Evolutionary conservation across 495 filamentous ascomycete species (phyloP), one percentile per base, ranked within the genome.

Genomic region (Hyaloscypha hepaticicola): DNA sequence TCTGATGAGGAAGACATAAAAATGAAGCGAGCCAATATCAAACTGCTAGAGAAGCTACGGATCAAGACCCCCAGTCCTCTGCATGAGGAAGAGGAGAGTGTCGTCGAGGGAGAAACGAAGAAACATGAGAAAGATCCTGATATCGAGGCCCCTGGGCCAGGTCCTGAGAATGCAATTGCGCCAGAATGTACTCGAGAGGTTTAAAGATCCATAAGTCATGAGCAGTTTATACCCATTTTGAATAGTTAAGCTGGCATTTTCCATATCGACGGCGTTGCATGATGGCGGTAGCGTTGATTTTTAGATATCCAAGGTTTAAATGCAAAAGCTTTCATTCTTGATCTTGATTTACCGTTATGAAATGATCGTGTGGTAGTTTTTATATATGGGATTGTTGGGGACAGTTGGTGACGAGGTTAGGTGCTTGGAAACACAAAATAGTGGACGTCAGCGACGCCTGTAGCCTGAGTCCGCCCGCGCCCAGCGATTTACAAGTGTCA

Each of bases 1-100:
- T 59, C 61, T n/a, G 69, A 72, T 61, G 49, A 69, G 19, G 67
- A 67, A n/a, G 64, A 69, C 48, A 73, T 65, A 56, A 64, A 71
- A 65, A 52, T 29, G 29, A 65, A 61, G 55, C 68, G 33, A 62
- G 60, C 41, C 29, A 56, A 66, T 67, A 51, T 45, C 16, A 64
- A 41, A 51, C 41, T 70, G 11, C 21, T 67, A 25, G 51, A 67
- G 29, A 72, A 69, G 52, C 51, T 72, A 1, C 24, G 48, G n/a
- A 60, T 72, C 19, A 55, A 21, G 26, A 28, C 55, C 51, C 45
- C 6, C 29, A 28, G 3, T 5, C n/a, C 31, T 7, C 3, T 11
- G n/a, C 55, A 61, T 49, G 64, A 60, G 27, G 58, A 26, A 26
- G 59, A 57, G 38, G 16, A 1, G 4, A 7, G 21, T 28, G 48